phyloP scores from a whole-genome alignment of 1,139 yeast genomes.

The Yamadazyma diddensiae region DNA sequence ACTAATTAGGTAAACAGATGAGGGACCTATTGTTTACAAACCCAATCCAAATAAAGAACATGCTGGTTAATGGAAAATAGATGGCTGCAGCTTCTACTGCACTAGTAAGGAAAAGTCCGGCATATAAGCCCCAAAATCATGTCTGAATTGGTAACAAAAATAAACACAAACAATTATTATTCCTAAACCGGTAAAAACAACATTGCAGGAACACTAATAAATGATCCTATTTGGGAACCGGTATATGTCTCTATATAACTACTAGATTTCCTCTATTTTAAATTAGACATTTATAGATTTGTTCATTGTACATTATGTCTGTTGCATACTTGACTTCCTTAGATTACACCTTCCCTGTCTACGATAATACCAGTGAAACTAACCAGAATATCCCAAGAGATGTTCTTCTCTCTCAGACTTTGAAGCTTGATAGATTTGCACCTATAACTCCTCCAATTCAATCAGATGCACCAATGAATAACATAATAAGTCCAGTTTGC shows the following conservation, averaged over 20 bases:
- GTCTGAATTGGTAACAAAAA: conserved; percentile 9
- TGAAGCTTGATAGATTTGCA: conserved; percentile 18
- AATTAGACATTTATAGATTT: no score
- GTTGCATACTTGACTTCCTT: conserved; percentile 12
- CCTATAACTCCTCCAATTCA: conserved; percentile 5
- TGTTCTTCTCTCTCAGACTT: conserved; percentile 20
- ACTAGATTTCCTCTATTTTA: no score
- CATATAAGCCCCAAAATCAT: not conserved
- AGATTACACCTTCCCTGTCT: conserved; percentile 23
- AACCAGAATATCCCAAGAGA: conserved; percentile 18
- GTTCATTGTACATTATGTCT: conserved; percentile 3
- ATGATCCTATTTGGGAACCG: conserved; percentile 6
- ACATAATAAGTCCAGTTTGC: conserved; percentile 4
- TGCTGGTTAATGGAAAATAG: no score
- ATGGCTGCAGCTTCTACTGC: no score
- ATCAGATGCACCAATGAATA: conserved; percentile 7
- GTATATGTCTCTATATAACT: not conserved
- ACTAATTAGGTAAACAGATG: no score
- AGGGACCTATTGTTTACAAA: not conserved
- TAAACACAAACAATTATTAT: conserved; percentile 22
- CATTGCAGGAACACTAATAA: not conserved
- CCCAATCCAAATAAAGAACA: no score
- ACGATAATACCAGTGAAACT: conserved; percentile 12
- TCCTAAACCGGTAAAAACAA: conserved; percentile 15
- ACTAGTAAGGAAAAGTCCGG: no score